Evolutionary conservation across 495 filamentous ascomycete species (phyloP).

Genomic region (Penicillium paxilli): DNA sequence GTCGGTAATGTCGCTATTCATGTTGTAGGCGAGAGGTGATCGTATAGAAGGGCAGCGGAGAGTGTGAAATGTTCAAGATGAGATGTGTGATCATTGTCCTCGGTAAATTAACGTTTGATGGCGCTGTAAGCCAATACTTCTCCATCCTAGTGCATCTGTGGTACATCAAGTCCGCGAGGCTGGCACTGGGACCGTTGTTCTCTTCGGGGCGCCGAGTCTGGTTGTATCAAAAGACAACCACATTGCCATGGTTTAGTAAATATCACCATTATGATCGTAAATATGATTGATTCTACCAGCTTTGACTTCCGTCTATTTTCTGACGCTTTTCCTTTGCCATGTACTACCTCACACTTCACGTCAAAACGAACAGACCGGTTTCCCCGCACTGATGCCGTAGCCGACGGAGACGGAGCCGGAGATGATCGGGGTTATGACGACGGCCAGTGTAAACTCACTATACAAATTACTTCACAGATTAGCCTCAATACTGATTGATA

Average conservation of each 20-base stretch:
- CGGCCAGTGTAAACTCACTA: background rate
- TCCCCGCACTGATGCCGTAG: background rate
- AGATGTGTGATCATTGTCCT: background rate
- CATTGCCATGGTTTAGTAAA: no score
- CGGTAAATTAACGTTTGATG: background rate
- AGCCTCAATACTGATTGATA: no score
- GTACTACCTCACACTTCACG: no score
- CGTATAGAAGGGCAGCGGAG: background rate
- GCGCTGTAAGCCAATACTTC: background rate
- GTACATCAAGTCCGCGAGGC: background rate
- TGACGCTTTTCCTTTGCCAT: no score
- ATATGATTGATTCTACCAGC: no score
- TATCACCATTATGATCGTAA: no score
- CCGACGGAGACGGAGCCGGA: background rate
- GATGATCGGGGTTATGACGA: background rate
- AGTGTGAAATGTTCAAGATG: background rate
- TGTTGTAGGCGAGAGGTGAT: background rate
- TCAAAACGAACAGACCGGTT: background rate
- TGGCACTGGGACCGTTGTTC: no score
- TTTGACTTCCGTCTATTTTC: no score
- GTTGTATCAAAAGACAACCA: no score
- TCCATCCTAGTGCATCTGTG: background rate
- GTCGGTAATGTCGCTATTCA: background rate
- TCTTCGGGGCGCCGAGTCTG: no score
- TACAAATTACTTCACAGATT: no score